Percentiles rank a stretch among this genome's conserved stretches.
These are phyloP conservation scores for Amanita rubescens DNA, from an alignment of 768 basidiomycete genomes.

Conservation along the genomic window DNA sequence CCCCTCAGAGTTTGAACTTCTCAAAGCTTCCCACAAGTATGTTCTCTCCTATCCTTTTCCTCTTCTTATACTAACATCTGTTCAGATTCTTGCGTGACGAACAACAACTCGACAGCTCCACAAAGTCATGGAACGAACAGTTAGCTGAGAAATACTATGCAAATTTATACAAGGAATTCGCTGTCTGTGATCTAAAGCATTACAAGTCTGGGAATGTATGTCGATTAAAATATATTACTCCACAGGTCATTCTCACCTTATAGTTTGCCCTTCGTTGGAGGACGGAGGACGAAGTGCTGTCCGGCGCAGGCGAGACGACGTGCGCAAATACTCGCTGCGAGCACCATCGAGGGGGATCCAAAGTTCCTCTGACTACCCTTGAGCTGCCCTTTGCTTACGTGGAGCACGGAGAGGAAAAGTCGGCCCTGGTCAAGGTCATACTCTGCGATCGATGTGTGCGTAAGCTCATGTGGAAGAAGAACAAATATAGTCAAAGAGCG, in stretches of 20 bases:
- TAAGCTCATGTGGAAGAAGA: constrained; percentile 84
- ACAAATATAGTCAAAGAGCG: constrained; percentile 46
- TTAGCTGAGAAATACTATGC: constrained; percentile 86
- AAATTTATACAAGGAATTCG: constrained; percentile 86
- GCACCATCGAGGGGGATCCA: constrained; percentile 37
- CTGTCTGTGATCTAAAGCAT: constrained; percentile 90
- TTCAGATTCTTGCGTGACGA: constrained; percentile 73
- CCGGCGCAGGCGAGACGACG: constrained; percentile 77
- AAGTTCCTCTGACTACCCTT: constrained; percentile 53
- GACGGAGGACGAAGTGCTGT: constrained; percentile 84
- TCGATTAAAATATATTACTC: constrained; percentile 1
- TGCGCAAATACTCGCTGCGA: constrained; percentile 87
- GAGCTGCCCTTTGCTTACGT: constrained; percentile 88
- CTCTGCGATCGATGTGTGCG: constrained; percentile 71
- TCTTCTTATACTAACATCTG: not conserved
- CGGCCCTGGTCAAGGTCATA: constrained; percentile 86
- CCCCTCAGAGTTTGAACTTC: constrained; percentile 65
- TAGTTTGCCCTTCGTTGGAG: constrained; percentile 92
- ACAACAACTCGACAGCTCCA: constrained; percentile 24
- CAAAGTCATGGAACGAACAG: constrained; percentile 69
- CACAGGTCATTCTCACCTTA: not conserved
- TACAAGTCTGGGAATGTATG: constrained; percentile 87
- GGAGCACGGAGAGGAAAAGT: constrained; percentile 69
- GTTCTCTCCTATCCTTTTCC: not conserved
- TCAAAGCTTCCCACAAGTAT: constrained; percentile 60